These are phyloP conservation scores for Colletotrichum sojae DNA, from an alignment of 2,329 filamentous ascomycete genomes.

Conservation along the genomic window DNA sequence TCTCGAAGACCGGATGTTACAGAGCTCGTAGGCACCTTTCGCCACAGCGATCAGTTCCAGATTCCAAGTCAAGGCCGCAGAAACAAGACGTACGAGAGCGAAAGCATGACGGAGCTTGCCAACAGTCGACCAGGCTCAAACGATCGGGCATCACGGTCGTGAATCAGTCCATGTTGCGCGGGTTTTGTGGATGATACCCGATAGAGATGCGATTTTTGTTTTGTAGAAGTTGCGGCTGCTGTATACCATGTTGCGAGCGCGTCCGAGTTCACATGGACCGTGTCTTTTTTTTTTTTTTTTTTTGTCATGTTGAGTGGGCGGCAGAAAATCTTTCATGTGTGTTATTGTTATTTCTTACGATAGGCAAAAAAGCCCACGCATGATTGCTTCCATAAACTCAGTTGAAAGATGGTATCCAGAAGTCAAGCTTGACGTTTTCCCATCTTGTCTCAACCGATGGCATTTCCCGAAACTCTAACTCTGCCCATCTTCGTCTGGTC, in stretches of 20 bases:
- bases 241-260: constrained; percentile 2
- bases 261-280: not conserved
- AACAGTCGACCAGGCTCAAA: constrained; percentile 55
- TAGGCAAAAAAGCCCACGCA: too few species aligned
- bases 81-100: constrained; percentile 59
- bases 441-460: constrained; percentile 9
- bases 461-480: constrained; percentile 7
- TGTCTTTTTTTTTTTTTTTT: not conserved
- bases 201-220: not conserved
- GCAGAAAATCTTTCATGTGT: not conserved
- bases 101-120: constrained; percentile 67
- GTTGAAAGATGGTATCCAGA: too few species aligned
- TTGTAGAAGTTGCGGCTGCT: not conserved
- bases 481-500: constrained; percentile 19
- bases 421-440: not conserved
- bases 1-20: constrained; percentile 49
- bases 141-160: constrained; percentile 42
- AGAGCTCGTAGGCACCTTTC: constrained; percentile 50
- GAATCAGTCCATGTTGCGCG: not conserved
- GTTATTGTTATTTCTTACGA: too few species aligned
- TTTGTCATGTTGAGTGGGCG: not conserved
- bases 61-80: constrained; percentile 44
- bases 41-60: constrained; percentile 51
- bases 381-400: too few species aligned
- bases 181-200: constrained; percentile 32